phyloP scores from a whole-genome alignment of 495 filamentous ascomycete genomes.

The Penicillium waksmanii region DNA sequence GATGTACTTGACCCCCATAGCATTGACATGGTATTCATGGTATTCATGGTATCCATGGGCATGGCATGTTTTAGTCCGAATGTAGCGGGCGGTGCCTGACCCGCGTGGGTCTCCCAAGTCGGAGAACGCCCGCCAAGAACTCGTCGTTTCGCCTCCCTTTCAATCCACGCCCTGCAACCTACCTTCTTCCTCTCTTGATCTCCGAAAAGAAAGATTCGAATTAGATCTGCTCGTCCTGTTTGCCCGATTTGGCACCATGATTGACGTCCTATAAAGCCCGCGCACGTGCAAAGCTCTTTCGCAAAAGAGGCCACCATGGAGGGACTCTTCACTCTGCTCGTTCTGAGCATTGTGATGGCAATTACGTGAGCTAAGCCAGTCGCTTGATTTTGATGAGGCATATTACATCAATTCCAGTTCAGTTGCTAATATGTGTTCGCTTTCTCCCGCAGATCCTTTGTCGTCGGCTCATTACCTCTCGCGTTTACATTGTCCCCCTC shows the following conservation, averaged over 20 bases:
- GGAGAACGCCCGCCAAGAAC: background rate
- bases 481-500: conserved; percentile 88
- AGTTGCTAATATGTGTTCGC: conserved; percentile 23
- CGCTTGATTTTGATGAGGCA: conserved; percentile 12
- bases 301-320: conserved; percentile 57
- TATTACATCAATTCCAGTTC: background rate
- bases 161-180: background rate
- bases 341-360: conserved; percentile 89
- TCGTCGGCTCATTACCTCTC: conserved; percentile 90
- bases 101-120: conserved; percentile 18
- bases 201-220: conserved; percentile 1
- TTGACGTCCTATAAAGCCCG: conserved; percentile 28
- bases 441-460: conserved; percentile 73
- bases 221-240: conserved; percentile 8
- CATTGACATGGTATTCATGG: too few relatives aligned
- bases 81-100: conserved; percentile 25
- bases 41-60: conserved; percentile 10
- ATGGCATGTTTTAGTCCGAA: conserved; percentile 19
- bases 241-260: conserved; percentile 24
- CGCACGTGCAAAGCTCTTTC: conserved; percentile 30
- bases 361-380: conserved; percentile 68
- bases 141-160: background rate
- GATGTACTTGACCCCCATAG: too few relatives aligned
- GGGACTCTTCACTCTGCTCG: conserved; percentile 84
- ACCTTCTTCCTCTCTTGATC: conserved; percentile 11